A percentile compares a stretch with the other conserved stretches of the same genome.
These are phyloP conservation scores for Chlorencoelia australis DNA, from an alignment of 2,329 filamentous ascomycete genomes.

Conservation along the genomic window DNA sequence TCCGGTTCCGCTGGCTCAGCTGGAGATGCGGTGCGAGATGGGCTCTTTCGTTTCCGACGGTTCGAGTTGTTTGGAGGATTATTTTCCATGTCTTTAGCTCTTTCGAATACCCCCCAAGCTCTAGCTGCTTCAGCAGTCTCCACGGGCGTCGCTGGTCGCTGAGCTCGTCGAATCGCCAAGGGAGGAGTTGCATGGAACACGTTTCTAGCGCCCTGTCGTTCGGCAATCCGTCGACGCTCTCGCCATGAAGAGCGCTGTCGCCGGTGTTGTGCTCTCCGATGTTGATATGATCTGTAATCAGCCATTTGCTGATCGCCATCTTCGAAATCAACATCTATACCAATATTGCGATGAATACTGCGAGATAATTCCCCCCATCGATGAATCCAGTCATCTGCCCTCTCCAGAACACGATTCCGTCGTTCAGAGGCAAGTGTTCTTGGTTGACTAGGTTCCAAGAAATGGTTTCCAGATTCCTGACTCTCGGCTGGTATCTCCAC, in stretches of 20 bases:
- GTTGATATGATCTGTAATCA: slow-evolving; percentile 44
- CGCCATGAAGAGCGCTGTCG: slow-evolving; percentile 65
- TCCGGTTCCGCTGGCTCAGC: slow-evolving; percentile 57
- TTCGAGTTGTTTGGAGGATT: slow-evolving; percentile 35
- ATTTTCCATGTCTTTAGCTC: slow-evolving; percentile 60
- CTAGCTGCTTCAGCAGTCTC: slow-evolving; percentile 63
- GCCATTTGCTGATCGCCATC: slow-evolving; percentile 52
- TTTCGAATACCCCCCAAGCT: slow-evolving; percentile 87
- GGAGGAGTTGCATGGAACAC: slow-evolving; percentile 62
- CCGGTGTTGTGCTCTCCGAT: slow-evolving; percentile 38
- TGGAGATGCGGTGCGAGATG: slow-evolving; percentile 62
- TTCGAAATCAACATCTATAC: slow-evolving; percentile 76
- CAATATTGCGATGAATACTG: slow-evolving; percentile 54
- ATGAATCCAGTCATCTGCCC: slow-evolving; percentile 78
- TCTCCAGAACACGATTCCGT: slow-evolving; percentile 48
- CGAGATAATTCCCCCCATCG: slow-evolving; percentile 63
- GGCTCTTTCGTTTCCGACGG: slow-evolving; percentile 60
- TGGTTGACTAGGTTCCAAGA: slow-evolving; percentile 22
- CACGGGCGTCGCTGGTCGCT: slow-evolving; percentile 48
- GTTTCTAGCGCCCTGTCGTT: slow-evolving; percentile 64
- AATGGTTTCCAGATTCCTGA: no score
- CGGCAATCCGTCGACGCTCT: slow-evolving; percentile 71
- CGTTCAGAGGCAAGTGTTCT: slow-evolving; percentile 50
- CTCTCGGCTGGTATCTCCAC: no score
- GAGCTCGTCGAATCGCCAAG: slow-evolving; percentile 41